Base-by-base conservation (phyloP, 176 grass and related monocot genomes). In the Hsuehochloa calcarea region DNA sequence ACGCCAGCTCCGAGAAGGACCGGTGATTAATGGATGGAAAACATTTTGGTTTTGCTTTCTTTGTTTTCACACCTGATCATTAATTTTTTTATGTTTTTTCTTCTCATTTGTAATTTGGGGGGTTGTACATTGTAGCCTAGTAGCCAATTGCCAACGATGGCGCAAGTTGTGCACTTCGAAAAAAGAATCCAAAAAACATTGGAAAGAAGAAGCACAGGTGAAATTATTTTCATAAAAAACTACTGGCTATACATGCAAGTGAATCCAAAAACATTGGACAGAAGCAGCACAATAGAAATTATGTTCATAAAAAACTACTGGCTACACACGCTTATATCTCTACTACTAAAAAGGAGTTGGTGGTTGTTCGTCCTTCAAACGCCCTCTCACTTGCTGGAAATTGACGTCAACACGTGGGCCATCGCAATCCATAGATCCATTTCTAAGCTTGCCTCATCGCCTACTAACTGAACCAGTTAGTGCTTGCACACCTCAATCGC, bases 1-100 rank as follows among this genome's bases (percentile, higher is more conserved):
- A 91, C 19, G 76, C 52, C 71, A 69, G 77, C 69, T 5, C 41
- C 19, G 92, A 91, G 3, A 97, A 87, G 64, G 84, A 91, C 47
- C 82, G 88, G 68, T 84, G 88, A 92, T 83, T 79, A 51, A 26
- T 49, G n/a, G 31, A 59, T 7, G 8, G 50, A 10, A 49, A 60
- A 15, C 11, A 60, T 51, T 81, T 71, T 62, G 6, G 3, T 56
- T 38, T 40, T 38, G 5, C 4, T 77, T n/a, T 17, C 1, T 19
- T 17, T 3, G 9, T 44, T 79, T 55, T 38, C 34, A 27, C 29
- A 27, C 31, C 29, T 68, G 19, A 34, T 62, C 5, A 5, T 15
- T 10, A 20, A 63, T 79, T 16, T 43, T 43, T 5, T 31, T 34
- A 29, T 16, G 5, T 46, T 82, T 80, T 41, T 65, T 25, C 31